Evolutionary conservation across 768 basidiomycete genomes (phyloP).

Genomic region (Suillus americanus): DNA sequence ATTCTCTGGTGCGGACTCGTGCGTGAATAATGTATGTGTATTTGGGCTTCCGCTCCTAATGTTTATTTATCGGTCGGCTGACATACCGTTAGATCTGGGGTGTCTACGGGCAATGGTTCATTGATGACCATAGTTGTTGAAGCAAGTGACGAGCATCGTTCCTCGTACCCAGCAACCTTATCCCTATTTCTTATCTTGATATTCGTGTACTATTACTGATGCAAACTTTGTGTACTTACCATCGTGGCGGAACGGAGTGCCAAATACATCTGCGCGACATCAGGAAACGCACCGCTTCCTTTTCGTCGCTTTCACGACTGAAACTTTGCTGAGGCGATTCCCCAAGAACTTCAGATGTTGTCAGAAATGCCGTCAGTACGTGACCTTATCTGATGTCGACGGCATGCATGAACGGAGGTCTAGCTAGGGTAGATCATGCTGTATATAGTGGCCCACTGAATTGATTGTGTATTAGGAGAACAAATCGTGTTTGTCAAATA

Average conservation of each 20-base stretch:
- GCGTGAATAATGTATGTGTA: not conserved
- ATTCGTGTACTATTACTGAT: not conserved
- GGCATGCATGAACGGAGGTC: not conserved
- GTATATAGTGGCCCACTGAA: too few species aligned
- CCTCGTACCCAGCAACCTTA: too few species aligned
- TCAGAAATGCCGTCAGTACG: not conserved
- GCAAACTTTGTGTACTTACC: not conserved
- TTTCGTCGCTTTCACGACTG: not conserved
- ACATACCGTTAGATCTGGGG: constrained; percentile 2
- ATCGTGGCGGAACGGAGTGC: not conserved
- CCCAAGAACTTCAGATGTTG: not conserved
- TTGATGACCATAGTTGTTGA: constrained; percentile 1
- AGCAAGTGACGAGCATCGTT: not conserved
- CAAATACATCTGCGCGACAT: not conserved
- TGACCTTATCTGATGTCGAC: not conserved
- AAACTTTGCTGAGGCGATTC: not conserved
- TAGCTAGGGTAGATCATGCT: not conserved
- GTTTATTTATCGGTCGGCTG: too few species aligned
- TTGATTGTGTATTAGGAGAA: too few species aligned
- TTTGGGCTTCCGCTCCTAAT: not conserved
- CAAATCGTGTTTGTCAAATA: too few species aligned
- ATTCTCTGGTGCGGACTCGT: constrained; percentile 21
- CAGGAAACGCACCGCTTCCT: not conserved
- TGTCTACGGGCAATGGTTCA: constrained; percentile 16
- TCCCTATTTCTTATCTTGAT: not conserved